Conservation (phyloP, 768 basidiomycete genomes). For the Kwoniella shandongensis region DNA sequence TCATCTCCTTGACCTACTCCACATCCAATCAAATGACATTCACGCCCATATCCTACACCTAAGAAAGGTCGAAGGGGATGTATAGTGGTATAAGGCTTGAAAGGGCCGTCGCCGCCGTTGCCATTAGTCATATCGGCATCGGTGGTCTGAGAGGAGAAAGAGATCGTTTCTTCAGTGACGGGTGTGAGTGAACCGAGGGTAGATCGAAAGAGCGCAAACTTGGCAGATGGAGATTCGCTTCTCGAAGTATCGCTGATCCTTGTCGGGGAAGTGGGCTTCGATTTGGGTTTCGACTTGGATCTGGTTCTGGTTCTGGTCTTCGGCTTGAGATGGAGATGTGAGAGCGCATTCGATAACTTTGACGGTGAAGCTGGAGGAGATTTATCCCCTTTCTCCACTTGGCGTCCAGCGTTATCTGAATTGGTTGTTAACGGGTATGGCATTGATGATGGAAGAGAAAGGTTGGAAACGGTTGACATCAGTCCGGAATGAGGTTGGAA, state of each 20-base stretch:
- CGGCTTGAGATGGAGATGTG: no score
- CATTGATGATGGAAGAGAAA: slow-evolving; percentile 11
- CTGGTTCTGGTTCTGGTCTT: not conserved
- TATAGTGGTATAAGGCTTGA: slow-evolving; percentile 35
- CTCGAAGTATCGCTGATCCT: not conserved
- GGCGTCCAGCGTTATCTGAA: no score
- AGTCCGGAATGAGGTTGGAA: slow-evolving; percentile 47
- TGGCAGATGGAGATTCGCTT: slow-evolving; percentile 1
- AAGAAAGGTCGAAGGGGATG: slow-evolving; percentile 43
- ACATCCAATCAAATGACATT: slow-evolving; percentile 29
- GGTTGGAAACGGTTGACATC: slow-evolving; percentile 33
- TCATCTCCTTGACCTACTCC: slow-evolving; percentile 41
- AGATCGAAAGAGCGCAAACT: slow-evolving; percentile 29
- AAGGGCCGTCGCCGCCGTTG: no score
- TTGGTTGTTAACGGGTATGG: no score
- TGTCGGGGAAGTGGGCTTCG: not conserved
- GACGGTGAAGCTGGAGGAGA: slow-evolving; percentile 3
- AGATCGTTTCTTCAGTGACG: slow-evolving; percentile 27
- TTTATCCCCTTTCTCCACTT: not conserved
- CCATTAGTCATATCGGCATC: slow-evolving; percentile 4
- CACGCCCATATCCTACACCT: slow-evolving; percentile 32
- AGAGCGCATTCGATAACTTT: no score
- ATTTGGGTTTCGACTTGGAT: not conserved
- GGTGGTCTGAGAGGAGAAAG: slow-evolving; percentile 15
- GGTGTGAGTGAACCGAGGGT: slow-evolving; percentile 6